phyloP scores from a whole-genome alignment of 2,329 filamentous ascomycete species.

The Neofusicoccum laricinum region DNA sequence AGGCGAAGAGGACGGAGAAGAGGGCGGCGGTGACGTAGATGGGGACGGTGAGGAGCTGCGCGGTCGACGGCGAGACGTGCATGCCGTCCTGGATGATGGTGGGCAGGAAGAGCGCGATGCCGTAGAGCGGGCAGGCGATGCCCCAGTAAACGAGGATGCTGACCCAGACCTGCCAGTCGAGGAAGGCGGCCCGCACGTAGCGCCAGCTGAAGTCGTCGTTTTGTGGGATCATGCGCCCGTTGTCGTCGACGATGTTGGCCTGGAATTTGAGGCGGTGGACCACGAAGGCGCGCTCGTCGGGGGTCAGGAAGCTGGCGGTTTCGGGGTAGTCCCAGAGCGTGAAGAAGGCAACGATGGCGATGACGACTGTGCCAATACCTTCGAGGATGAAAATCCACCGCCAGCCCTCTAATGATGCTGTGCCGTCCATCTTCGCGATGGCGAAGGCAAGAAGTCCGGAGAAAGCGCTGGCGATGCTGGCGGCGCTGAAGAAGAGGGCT shows the following conservation, averaged over 20 bases:
- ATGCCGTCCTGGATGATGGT: constrained; percentile 22
- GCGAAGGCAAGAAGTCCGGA: constrained; percentile 52
- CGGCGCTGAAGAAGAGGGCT: constrained; percentile 56
- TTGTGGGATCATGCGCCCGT: constrained; percentile 16
- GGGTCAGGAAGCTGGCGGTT: constrained; percentile 22
- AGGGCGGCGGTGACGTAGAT: constrained; percentile 27
- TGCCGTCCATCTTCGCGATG: constrained; percentile 58
- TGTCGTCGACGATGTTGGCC: neutral
- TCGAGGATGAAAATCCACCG: constrained; percentile 25
- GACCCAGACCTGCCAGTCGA: constrained; percentile 6
- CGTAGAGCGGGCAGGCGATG: constrained; percentile 29
- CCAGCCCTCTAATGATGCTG: constrained; percentile 38
- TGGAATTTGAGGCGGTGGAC: constrained; percentile 21
- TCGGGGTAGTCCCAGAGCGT: constrained; percentile 59
- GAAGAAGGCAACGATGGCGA: constrained; percentile 32
- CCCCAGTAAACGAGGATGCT: constrained; percentile 6
- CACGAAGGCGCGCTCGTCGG: constrained; percentile 27
- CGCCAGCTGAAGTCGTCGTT: neutral
- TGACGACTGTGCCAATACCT: constrained; percentile 16
- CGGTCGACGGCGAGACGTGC: constrained; percentile 26
- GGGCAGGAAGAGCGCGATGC: constrained; percentile 30
- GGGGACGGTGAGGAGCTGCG: constrained; percentile 29
- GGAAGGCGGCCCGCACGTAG: neutral
- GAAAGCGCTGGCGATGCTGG: constrained; percentile 55
- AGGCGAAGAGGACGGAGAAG: constrained; percentile 24